Evolutionary conservation across 805 yeast species (phyloP), one percentile per base, ranked within the genome.

Genomic region (Saturnispora bothae): DNA sequence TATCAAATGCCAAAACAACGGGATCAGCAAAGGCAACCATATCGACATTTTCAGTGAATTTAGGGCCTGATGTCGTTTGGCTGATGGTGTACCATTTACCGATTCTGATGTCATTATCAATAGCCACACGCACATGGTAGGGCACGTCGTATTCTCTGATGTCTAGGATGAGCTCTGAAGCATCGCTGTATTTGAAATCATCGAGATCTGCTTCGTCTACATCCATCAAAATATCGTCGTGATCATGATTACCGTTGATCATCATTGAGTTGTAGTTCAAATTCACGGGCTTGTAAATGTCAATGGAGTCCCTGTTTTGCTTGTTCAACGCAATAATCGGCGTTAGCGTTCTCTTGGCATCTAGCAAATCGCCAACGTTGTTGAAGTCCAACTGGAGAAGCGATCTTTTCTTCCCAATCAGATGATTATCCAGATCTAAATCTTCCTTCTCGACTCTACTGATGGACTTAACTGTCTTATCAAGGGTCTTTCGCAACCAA

Each of bases 1-100:
- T 92, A 69, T 92, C 99, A 55, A 84, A 92, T 0, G 98, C 98
- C 52, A 92, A 57, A 1, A 94, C 89, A 6, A 92, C 96, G 0
- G 97, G 97, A 56, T 92, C 98, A 3, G 98, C 95, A 60, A 94
- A 94, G 28, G 94, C 94, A 34, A 88, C 78, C 49, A 81, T 78
- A 23, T 82, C 85, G 14, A 69, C 64, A 43, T 78, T 72, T 51
- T 79, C 86, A 14, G 61, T 65, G 20, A 83, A 57, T 8, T 60
- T 61, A 4, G 76, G 62, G 12, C 66, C 64, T 0, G 78, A 78
- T 32, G 76, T 72, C 15, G 66, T 68, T 4, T 80, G 80, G 34
- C 72, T 72, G 2, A 88, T 89, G 20, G 73, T 70, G 56, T 89
- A 92, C 99, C 99, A 92, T 59, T 88, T 88, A 14, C 98, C 97